phyloP scores from a whole-genome alignment of 73 alveolate genomes.

The Tetrahymena borealis region DNA sequence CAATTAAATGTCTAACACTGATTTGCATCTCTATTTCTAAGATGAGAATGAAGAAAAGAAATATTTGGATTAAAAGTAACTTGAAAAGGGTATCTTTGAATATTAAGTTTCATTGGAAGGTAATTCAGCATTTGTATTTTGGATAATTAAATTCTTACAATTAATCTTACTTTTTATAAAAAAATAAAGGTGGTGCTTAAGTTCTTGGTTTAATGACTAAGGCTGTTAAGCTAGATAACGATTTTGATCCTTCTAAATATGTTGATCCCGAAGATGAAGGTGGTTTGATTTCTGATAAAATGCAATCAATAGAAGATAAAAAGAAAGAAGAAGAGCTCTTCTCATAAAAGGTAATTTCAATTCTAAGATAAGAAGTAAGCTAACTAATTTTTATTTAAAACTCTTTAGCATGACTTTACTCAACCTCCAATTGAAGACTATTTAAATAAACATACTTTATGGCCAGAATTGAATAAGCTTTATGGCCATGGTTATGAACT shows the following conservation, averaged over 20 bases:
- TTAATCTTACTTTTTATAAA: neutral
- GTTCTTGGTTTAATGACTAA: neutral
- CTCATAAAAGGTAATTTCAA: neutral
- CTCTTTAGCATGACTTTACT: neutral
- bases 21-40: neutral
- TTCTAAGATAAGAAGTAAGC: neutral
- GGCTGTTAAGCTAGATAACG: neutral
- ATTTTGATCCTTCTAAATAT: neutral
- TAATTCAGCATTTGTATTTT: neutral
- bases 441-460: conserved; percentile 79
- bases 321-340: neutral
- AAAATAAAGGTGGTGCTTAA: neutral
- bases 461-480: conserved; percentile 95
- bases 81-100: neutral
- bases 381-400: neutral
- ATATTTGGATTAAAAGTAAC: neutral
- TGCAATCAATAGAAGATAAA: neutral
- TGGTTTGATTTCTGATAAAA: neutral
- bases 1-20: neutral
- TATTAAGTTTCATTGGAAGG: neutral
- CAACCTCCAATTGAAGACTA: conserved; percentile 91
- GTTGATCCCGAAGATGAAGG: neutral
- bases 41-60: neutral
- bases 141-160: no score
- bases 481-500: conserved; percentile 98